Conservation (phyloP, 2,329 filamentous ascomycete genomes). For the Teratosphaeria gauchensis region DNA sequence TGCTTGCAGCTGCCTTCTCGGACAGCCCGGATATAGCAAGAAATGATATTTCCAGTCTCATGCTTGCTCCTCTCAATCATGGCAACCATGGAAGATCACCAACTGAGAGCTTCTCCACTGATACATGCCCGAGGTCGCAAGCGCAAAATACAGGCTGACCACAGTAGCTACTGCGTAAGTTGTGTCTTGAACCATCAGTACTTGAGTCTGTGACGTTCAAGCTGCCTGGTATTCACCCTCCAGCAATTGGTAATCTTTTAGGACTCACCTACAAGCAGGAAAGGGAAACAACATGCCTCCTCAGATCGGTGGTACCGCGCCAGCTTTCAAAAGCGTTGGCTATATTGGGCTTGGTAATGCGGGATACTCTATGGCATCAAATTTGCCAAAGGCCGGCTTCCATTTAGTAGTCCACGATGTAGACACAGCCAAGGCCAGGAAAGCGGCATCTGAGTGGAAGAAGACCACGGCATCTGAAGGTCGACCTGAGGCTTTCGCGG, state of each 20-base stretch:
- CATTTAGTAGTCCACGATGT: slow-evolving; percentile 24
- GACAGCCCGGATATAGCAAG: not conserved
- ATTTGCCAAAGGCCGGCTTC: slow-evolving; percentile 26
- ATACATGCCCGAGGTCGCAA: slow-evolving; percentile 1
- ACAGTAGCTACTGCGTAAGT: not conserved
- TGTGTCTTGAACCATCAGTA: no score
- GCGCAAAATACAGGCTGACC: not conserved
- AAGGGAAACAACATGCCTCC: not conserved
- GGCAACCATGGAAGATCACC: not conserved
- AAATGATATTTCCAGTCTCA: not conserved
- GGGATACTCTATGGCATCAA: slow-evolving; percentile 26
- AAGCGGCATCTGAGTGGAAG: slow-evolving; percentile 16
- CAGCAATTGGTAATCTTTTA: not conserved
- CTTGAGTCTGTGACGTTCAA: no score
- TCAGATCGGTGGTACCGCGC: not conserved
- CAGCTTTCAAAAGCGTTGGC: slow-evolving; percentile 19
- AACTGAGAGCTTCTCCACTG: slow-evolving; percentile 1
- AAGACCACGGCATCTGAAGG: slow-evolving; percentile 22
- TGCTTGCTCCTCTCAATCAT: not conserved
- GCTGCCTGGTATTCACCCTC: no score
- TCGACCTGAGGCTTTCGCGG: slow-evolving; percentile 19
- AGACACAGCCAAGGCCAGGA: slow-evolving; percentile 15
- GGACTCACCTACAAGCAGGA: not conserved
- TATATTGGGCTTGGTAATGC: slow-evolving; percentile 29
- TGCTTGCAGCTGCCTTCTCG: not conserved